Evolutionary conservation across 352 stramenopile genomes (phyloP), one percentile per base, ranked within the genome.

Genomic region (Plasmopara muralis): DNA sequence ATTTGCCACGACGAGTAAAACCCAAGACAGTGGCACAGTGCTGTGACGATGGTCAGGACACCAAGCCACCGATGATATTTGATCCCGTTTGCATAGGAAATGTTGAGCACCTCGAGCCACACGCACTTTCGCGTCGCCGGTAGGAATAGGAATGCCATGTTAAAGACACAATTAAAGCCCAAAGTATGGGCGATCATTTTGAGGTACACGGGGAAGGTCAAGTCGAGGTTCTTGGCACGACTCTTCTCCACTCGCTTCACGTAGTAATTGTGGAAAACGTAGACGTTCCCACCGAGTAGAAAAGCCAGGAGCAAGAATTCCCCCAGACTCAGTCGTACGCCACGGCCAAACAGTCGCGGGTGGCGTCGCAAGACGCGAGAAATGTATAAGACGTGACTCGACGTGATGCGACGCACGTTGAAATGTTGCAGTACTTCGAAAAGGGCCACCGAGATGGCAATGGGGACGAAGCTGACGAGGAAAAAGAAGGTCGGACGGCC

Each of bases 71-170:
- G 64, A 25, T 84, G 73, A 48, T 84, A 83, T 45, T 77, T 77
- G 39, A 83, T 58, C 0, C 51, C 68, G 35, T 78, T 77, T 0
- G 70, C 65, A 53, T 74, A 81, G 40, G 70, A 79, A 28, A 81
- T 72, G 40, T 74, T 76, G 59, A 83, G 57, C 12, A 77, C 75
- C 29, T 81, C 68, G 67, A 81, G 79, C 72, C 72, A 83, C 5
- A 66, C 68, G 43, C 71, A 66, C 41, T 81, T 75, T 2, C 68
- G 56, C 8, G 70, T 81, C 0, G 57, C 57, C 3, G 63, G 68
- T 0, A 83, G 48, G 40, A 77, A 75, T 2, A 83, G 53, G 50
- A 81, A 81, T 0, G 62, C 62, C 62, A 81, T 60, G 60, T 81
- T 81, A 60, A 55, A 79, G 1, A 79, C 18, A 34, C 65, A 70